Conservation (phyloP, 805 yeast species). For the Candida golubevii region DNA sequence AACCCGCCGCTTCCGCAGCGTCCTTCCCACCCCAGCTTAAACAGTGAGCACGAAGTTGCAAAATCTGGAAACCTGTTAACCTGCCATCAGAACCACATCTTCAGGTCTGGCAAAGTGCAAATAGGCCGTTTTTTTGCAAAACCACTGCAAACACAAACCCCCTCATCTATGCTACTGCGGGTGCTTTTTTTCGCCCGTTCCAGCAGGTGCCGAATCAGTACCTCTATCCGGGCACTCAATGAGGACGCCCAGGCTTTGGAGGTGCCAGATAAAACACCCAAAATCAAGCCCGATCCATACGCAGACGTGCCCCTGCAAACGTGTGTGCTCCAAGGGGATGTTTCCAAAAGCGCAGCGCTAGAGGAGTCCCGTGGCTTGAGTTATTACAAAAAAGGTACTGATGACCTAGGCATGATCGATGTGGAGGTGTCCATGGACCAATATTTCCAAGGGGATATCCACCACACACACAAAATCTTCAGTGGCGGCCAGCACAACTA, state of each 20-base stretch:
- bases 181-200: background rate
- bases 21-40: no score
- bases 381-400: slow-evolving; percentile 5
- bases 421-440: slow-evolving; percentile 24
- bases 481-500: slow-evolving; percentile 25
- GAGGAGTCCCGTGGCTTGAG: slow-evolving; percentile 7
- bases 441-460: slow-evolving; percentile 38
- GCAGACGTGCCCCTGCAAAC: slow-evolving; percentile 10
- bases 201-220: slow-evolving; percentile 5
- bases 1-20: no score
- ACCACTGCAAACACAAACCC: background rate
- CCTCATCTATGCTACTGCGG: background rate
- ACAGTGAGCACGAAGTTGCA: no score
- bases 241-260: background rate
- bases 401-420: slow-evolving; percentile 12
- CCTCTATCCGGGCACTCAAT: background rate
- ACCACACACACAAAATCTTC: slow-evolving; percentile 37
- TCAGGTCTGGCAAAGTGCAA: no score
- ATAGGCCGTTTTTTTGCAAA: no score
- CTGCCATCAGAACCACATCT: no score
- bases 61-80: no score
- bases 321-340: background rate
- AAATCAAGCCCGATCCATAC: slow-evolving; percentile 8
- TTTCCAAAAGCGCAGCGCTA: background rate
- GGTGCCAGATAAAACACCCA: background rate